Percentiles rank a stretch among this genome's conserved stretches.
These are phyloP conservation scores for Ganoderma boninense DNA, from an alignment of 1,284 basidiomycete genomes.

Conservation along the genomic window DNA sequence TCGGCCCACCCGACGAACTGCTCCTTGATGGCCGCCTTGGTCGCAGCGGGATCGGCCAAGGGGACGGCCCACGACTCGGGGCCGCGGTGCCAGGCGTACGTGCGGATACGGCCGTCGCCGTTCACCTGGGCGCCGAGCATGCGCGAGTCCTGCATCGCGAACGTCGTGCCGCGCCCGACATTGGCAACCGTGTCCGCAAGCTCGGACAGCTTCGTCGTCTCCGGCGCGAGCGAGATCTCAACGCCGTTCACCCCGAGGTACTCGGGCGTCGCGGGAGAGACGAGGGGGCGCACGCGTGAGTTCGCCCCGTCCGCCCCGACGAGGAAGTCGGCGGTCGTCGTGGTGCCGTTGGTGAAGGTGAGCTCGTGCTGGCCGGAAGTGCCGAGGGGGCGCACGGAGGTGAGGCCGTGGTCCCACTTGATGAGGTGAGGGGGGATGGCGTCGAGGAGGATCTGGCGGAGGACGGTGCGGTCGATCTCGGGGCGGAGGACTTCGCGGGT, in stretches of 20 bases:
- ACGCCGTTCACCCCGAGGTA: slow-evolving; percentile 19
- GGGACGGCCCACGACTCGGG: slow-evolving; percentile 18
- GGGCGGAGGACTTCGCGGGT: too few relatives aligned
- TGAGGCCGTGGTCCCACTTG: neutral
- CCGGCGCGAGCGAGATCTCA: slow-evolving; percentile 18
- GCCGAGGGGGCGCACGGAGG: neutral
- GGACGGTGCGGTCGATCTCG: neutral
- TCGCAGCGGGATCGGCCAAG: slow-evolving; percentile 14
- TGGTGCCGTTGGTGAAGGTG: slow-evolving; percentile 1
- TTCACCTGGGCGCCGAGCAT: slow-evolving; percentile 9
- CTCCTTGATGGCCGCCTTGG: slow-evolving; percentile 8
- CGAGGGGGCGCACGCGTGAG: slow-evolving; percentile 48
- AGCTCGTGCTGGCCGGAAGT: neutral
- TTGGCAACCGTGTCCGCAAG: slow-evolving; percentile 15
- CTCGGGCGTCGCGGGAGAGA: slow-evolving; percentile 15
- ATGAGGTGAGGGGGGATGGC: neutral
- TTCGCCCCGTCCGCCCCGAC: slow-evolving; percentile 58
- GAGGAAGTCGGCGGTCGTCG: slow-evolving; percentile 36
- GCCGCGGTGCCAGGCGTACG: slow-evolving; percentile 17
- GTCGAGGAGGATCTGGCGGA: slow-evolving; percentile 4
- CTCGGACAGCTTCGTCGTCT: neutral
- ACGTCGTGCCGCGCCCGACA: slow-evolving; percentile 17
- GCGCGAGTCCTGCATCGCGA: slow-evolving; percentile 10
- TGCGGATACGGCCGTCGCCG: slow-evolving; percentile 20
- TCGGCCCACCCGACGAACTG: slow-evolving; percentile 16